These are phyloP conservation scores for Fusarium annulatum DNA, from an alignment of 2,329 filamentous ascomycete genomes.

Conservation along the genomic window DNA sequence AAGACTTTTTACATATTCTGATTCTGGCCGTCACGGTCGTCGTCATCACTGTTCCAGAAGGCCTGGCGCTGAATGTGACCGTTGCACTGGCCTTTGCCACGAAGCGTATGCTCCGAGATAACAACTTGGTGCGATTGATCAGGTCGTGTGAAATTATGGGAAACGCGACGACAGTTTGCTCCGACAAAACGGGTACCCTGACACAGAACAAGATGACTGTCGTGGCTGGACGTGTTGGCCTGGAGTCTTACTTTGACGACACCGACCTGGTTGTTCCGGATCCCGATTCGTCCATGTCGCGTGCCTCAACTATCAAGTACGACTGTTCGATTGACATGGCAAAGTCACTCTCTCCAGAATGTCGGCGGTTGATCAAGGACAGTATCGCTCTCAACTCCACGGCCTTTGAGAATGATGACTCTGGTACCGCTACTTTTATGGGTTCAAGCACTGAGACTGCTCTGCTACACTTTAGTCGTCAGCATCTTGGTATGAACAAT, in stretches of 20 bases:
- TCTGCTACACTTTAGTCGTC: constrained; percentile 60
- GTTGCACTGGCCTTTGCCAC: constrained; percentile 71
- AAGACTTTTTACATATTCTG: constrained; percentile 68
- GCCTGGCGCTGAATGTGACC: constrained; percentile 69
- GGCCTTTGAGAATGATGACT: constrained; percentile 61
- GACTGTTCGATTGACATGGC: constrained; percentile 47
- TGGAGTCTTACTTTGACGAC: constrained; percentile 52
- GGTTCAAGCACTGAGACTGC: constrained; percentile 68
- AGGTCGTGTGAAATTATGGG: constrained; percentile 73
- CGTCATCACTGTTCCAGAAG: constrained; percentile 70
- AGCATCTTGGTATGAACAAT: constrained; percentile 59
- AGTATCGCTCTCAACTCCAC: constrained; percentile 62
- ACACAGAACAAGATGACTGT: constrained; percentile 73
- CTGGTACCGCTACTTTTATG: constrained; percentile 55
- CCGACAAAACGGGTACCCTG: constrained; percentile 74
- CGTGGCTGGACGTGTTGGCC: constrained; percentile 66
- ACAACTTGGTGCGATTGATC: constrained; percentile 69
- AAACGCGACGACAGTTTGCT: constrained; percentile 72
- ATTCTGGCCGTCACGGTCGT: constrained; percentile 69
- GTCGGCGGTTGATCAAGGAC: constrained; percentile 53
- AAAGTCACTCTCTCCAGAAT: constrained; percentile 48
- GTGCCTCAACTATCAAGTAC: constrained; percentile 37
- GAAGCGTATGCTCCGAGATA: constrained; percentile 71
- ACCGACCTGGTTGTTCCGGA: constrained; percentile 41
- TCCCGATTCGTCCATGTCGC: constrained; percentile 35